A percentile compares a stretch with the other conserved stretches of the same genome.
Evolutionary conservation across 768 basidiomycete genomes (phyloP).

Genomic region (Lyophyllum shimeji): DNA sequence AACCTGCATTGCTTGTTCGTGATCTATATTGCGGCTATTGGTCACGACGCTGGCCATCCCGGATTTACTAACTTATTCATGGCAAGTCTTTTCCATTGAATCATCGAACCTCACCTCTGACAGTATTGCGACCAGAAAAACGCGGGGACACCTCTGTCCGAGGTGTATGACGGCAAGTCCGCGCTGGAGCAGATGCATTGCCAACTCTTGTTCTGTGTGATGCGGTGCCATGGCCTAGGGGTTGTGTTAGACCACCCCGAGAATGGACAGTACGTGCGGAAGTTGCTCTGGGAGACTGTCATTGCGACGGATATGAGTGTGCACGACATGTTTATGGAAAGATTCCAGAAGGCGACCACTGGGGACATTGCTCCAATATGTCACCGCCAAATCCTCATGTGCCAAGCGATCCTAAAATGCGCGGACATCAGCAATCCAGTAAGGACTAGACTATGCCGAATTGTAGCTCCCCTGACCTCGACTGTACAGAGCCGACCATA

Average conservation of each 20-base stretch:
- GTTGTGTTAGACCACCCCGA: conserved; percentile 59
- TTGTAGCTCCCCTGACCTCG: not conserved
- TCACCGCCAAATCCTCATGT: conserved; percentile 66
- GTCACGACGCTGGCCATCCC: conserved; percentile 97
- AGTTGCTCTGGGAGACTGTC: conserved; percentile 77
- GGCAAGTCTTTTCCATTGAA: conserved; percentile 47
- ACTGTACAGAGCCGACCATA: conserved; percentile 80
- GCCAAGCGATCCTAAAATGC: conserved; percentile 93
- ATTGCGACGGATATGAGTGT: conserved; percentile 95
- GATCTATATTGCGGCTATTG: conserved; percentile 88
- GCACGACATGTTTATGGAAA: conserved; percentile 80
- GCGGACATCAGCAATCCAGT: conserved; percentile 99
- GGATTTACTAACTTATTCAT: conserved; percentile 93
- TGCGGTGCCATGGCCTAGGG: conserved; percentile 78
- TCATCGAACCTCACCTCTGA: not conserved
- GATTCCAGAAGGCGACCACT: conserved; percentile 51
- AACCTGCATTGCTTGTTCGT: conserved; percentile 77
- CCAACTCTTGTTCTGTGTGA: conserved; percentile 73
- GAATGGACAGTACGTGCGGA: conserved; percentile 55
- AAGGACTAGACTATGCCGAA: conserved; percentile 31
- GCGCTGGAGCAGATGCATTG: conserved; percentile 93
- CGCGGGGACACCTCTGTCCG: conserved; percentile 83
- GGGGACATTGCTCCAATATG: conserved; percentile 39
- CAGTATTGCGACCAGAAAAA: conserved; percentile 66
- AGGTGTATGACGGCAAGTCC: conserved; percentile 86